Evolutionary conservation across 192 early-diverging fungal species (phyloP).

Genomic region (Phlyctochytrium arcticum): DNA sequence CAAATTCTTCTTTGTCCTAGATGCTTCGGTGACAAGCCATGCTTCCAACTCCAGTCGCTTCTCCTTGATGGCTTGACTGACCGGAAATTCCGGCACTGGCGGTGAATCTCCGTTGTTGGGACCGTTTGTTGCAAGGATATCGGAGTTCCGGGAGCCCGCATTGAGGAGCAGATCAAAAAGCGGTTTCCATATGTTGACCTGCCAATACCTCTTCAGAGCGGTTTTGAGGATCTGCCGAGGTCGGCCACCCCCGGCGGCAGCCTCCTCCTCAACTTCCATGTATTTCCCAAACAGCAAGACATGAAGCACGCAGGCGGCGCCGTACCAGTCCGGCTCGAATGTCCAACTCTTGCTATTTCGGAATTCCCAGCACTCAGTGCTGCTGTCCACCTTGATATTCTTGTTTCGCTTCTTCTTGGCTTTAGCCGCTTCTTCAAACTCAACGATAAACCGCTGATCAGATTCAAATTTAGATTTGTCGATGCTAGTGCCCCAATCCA

Average conservation of each 20-base stretch:
- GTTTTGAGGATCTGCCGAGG: constrained; percentile 10
- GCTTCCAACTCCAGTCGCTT: constrained; percentile 26
- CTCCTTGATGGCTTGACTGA: constrained; percentile 13
- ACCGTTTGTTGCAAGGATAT: too few relatives aligned
- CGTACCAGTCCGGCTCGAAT: constrained; percentile 57
- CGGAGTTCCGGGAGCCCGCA: constrained; percentile 16
- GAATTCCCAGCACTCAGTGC: constrained; percentile 48
- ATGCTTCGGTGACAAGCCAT: constrained; percentile 28
- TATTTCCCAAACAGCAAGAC: constrained; percentile 50
- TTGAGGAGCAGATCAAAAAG: constrained; percentile 53
- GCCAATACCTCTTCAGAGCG: constrained; percentile 39
- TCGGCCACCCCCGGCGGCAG: background rate
- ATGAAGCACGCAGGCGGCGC: constrained; percentile 41
- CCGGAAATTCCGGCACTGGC: too few relatives aligned
- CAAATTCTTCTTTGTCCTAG: constrained; percentile 33
- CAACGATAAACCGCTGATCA: constrained; percentile 23
- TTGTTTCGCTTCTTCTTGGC: background rate
- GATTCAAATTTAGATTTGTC: constrained; percentile 33
- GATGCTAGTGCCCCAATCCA: constrained; percentile 40
- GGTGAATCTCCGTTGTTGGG: too few relatives aligned
- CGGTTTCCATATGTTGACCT: constrained; percentile 36
- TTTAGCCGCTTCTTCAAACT: background rate
- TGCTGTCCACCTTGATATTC: constrained; percentile 7
- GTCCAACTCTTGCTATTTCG: constrained; percentile 31
- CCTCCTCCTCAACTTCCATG: constrained; percentile 32